Evolutionary conservation across 768 basidiomycete species (phyloP).

Genomic region (Dacryopinax spathularia): DNA sequence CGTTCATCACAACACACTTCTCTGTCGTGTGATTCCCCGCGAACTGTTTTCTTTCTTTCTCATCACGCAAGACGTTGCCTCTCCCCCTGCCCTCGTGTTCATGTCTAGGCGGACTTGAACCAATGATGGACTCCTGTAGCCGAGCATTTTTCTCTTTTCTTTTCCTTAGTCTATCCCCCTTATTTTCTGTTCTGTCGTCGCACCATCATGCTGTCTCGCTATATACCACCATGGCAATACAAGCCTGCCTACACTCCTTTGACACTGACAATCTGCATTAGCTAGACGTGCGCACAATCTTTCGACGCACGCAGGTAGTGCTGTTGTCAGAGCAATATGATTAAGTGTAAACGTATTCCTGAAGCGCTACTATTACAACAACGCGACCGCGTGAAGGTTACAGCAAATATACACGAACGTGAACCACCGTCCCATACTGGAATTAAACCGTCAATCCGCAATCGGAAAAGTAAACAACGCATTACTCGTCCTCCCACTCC

Average conservation of each 20-base stretch:
- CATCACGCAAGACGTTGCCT: no score
- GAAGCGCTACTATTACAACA: background rate
- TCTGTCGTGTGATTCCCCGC: background rate
- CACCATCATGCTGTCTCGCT: background rate
- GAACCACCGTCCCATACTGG: background rate
- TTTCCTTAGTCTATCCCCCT: no score
- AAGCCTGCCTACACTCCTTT: constrained; percentile 5
- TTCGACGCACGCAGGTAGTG: background rate
- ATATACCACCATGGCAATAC: constrained; percentile 3
- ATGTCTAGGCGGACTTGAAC: constrained; percentile 4
- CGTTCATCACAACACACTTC: background rate
- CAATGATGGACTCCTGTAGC: constrained; percentile 1
- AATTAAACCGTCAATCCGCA: background rate
- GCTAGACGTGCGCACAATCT: background rate
- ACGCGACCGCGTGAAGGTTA: background rate
- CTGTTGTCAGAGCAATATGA: background rate
- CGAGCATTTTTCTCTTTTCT: constrained; percentile 1
- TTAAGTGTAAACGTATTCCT: background rate
- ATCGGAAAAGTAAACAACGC: background rate
- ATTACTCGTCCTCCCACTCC: background rate
- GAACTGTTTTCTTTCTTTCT: background rate
- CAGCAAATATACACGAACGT: background rate
- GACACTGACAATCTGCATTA: background rate
- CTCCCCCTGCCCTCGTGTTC: no score
- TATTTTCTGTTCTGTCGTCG: background rate